Evolutionary conservation across 805 yeast species (phyloP), one percentile per base, ranked within the genome.

Genomic region (Wickerhamiella qilinensis): DNA sequence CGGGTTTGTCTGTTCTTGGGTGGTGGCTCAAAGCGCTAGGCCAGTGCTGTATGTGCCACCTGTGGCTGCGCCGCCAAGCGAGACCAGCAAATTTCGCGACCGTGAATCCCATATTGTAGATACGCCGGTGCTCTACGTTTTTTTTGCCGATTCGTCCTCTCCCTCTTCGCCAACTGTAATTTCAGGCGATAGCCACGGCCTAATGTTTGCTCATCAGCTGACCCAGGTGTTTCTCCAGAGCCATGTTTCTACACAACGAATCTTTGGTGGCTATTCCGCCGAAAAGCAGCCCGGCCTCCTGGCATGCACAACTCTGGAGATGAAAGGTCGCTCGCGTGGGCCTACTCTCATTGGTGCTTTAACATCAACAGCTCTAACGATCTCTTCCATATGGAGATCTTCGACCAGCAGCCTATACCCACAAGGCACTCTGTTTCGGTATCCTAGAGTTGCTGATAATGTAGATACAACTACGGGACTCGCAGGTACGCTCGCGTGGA

Each of bases 1-100:
- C 18, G 97, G 96, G 0, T 63, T 62, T 38, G 65, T 86, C 2
- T 59, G 67, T 21, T 47, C 81, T 2, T 88, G 94, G 93, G 75
- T 80, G 44, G 47, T 77, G 20, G 56, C 53, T 6, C 15, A 25
- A 22, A 55, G 53, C 19, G 39, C 37, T 32, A 48, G 40, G 8
- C 63, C 62, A 6, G 41, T 45, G n/a, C 36, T 60, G 29, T 48
- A 48, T 30, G 51, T 59, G 8, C 40, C 51, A 3, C 62, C 66
- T 2, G 46, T 48, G 16, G 36, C 33, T 32, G 39, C 36, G 28
- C 35, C 33, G 14, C 41, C 29, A 18, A 38, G 37, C 7, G 47
- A 38, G 12, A 33, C 30, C 19, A 35, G 35, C 17, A 40, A 41
- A 2, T 33, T 39, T 2, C 39, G 30, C 16, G 31, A 28, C 3